Evolutionary conservation across 2,329 filamentous ascomycete species (phyloP), one percentile per base, ranked within the genome.

Genomic region (Penicillium palitans): DNA sequence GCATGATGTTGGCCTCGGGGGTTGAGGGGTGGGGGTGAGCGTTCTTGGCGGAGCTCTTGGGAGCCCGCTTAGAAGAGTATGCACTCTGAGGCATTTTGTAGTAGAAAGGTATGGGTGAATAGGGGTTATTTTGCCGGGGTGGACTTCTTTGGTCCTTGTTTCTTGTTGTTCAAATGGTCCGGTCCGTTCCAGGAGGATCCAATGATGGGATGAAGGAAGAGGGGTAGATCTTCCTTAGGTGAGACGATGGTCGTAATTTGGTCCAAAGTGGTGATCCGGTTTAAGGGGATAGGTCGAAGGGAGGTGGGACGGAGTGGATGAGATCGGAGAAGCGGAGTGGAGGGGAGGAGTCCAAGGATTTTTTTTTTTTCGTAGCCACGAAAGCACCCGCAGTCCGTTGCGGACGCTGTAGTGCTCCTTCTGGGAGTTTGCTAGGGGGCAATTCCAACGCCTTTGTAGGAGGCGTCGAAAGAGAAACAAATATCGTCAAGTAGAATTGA

Each of bases 381-480:
- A 70, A 70, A 75, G 67, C 73, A 76, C 74, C 71, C 74, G 70
- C 66, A 65, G 70, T 67, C 72, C 71, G 60, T 56, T 35, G 60
- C 58, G 72, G 72, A 74, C 70, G 68, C 66, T 61, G 65, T 68
- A 72, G 68, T 75, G 70, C 70, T 73, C 70, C 72, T 73, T 72
- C 70, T 63, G 63, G 70, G 64, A 72, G 68, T 71, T 74, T 72
- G 71, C 70, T 71, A 61, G 60, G 72, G 75, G 74, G 75, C 84
- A 87, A 86, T 87, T 88, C 84, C 83, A 86, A 89, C 86, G 72
- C 70, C 51, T 67, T 55, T 59, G 61, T 63, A 61, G 53, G 65
- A 65, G 62, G 73, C 75, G 77, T 77, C 78, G 75, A 79, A 80
- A 80, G 77, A 79, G 78, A 61, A 72, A 83, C 87, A 78, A 74